phyloP scores from a whole-genome alignment of 306 rosid species.

The Lathyrus sativus region DNA sequence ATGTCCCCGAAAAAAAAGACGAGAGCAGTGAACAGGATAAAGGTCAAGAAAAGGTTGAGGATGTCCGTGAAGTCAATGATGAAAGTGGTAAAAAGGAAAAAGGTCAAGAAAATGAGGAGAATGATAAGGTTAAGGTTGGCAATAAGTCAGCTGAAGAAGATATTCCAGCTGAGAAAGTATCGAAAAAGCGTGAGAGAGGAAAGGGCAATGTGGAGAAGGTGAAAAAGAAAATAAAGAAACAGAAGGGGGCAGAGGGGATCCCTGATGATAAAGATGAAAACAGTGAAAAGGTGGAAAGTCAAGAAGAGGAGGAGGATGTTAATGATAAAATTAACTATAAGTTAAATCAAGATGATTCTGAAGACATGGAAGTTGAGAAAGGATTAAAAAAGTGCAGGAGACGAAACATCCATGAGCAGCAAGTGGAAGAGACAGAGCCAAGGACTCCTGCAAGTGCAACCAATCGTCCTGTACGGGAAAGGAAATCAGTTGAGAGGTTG shows the following conservation, averaged over 20 bases:
- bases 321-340: conserved; percentile 31
- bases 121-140: conserved; percentile 21
- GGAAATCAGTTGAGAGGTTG: conserved; percentile 94
- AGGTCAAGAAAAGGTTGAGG: conserved; percentile 14
- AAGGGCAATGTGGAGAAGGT: conserved; percentile 46
- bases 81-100: neutral
- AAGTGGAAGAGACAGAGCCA: conserved; percentile 50
- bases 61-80: neutral
- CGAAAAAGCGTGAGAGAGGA: neutral
- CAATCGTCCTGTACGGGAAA: conserved; percentile 94
- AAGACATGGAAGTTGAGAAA: conserved; percentile 51
- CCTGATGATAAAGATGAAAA: conserved; percentile 13
- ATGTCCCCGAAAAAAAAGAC: conserved; percentile 1
- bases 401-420: conserved; percentile 30
- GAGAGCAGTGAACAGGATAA: conserved; percentile 25
- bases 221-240: conserved; percentile 23
- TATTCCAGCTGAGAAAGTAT: neutral
- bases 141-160: conserved; percentile 6
- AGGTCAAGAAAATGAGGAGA: neutral
- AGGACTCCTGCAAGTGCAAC: conserved; percentile 60
- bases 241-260: conserved; percentile 11
- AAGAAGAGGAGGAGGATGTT: conserved; percentile 20
- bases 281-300: conserved; percentile 19
- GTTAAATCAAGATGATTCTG: conserved; percentile 35
- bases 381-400: conserved; percentile 49